Conservation (phyloP, 2,329 filamentous ascomycete species). For the Fusarium decemcellulare region DNA sequence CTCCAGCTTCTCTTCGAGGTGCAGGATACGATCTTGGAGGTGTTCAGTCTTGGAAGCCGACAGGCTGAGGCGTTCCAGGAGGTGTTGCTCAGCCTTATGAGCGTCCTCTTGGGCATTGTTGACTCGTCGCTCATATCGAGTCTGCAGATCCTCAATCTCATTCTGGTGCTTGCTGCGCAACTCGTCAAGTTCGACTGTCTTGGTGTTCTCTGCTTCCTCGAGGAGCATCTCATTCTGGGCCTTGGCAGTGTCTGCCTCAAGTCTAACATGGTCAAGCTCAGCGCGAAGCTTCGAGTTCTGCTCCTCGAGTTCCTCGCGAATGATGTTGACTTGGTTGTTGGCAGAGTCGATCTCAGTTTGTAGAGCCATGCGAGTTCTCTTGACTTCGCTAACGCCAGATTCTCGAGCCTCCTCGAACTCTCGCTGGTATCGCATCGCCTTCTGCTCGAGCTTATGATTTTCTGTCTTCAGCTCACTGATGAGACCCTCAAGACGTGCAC, state of each 20-base stretch:
- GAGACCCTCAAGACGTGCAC: conserved; percentile 70
- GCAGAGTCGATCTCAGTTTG: conserved; percentile 87
- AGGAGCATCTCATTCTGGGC: conserved; percentile 87
- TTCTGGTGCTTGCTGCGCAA: conserved; percentile 73
- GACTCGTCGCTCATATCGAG: conserved; percentile 81
- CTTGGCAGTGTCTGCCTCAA: conserved; percentile 86
- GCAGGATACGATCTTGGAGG: conserved; percentile 85
- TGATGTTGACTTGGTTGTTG: conserved; percentile 87
- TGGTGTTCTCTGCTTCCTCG: conserved; percentile 82
- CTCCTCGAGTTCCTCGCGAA: conserved; percentile 85
- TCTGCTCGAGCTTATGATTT: conserved; percentile 80
- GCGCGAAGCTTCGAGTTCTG: conserved; percentile 80
- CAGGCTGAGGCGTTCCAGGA: conserved; percentile 84
- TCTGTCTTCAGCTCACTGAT: conserved; percentile 73
- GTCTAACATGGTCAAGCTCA: conserved; percentile 82
- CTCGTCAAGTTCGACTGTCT: conserved; percentile 68
- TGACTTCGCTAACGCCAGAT: conserved; percentile 82
- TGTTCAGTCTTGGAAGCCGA: conserved; percentile 89
- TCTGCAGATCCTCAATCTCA: conserved; percentile 80
- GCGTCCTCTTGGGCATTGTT: conserved; percentile 85
- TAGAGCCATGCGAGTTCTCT: conserved; percentile 83
- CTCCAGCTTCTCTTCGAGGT: conserved; percentile 92
- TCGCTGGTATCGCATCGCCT: conserved; percentile 78
- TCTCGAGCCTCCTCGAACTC: conserved; percentile 90
- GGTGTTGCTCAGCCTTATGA: conserved; percentile 82